Percentiles rank a stretch among this genome's conserved stretches.
These are phyloP conservation scores for Kodamaea alishanica DNA, from an alignment of 1,139 yeast species.

Conservation along the genomic window DNA sequence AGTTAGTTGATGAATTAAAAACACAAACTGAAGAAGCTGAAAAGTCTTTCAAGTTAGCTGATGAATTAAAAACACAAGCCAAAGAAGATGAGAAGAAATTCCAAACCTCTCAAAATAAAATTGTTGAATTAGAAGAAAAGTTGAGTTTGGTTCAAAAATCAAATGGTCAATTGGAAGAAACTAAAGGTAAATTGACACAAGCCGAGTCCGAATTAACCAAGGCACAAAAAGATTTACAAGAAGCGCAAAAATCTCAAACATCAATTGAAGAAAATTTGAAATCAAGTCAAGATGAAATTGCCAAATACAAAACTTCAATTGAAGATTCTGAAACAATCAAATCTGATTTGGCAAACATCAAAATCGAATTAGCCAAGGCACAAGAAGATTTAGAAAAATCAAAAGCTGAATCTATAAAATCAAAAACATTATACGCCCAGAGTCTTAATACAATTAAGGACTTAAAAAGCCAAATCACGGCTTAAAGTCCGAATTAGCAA, in stretches of 20 bases:
- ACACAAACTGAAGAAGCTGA: not conserved
- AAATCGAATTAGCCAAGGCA: conserved; percentile 10
- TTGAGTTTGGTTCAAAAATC: not conserved
- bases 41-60: not conserved
- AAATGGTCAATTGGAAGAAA: not conserved
- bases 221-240: conserved; percentile 9
- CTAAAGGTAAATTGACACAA: conserved; percentile 1
- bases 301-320: not conserved
- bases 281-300: not conserved
- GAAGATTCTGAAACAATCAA: not conserved
- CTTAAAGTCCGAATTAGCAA: not conserved
- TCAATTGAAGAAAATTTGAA: not conserved
- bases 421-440: too few relatives aligned
- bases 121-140: conserved; percentile 5
- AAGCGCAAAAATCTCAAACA: not conserved
- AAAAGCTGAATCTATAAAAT: too few relatives aligned
- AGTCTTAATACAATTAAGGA: not conserved
- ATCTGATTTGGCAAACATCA: conserved; percentile 2
- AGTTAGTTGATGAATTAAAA: not conserved
- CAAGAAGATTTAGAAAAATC: conserved; percentile 4
- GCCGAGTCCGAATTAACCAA: conserved; percentile 6
- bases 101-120: conserved; percentile 2
- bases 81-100: conserved; percentile 1
- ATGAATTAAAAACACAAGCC: not conserved
- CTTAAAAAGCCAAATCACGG: not conserved